These are phyloP conservation scores for Akanthomyces muscarius DNA, from an alignment of 2,329 filamentous ascomycete species.

Conservation along the genomic window DNA sequence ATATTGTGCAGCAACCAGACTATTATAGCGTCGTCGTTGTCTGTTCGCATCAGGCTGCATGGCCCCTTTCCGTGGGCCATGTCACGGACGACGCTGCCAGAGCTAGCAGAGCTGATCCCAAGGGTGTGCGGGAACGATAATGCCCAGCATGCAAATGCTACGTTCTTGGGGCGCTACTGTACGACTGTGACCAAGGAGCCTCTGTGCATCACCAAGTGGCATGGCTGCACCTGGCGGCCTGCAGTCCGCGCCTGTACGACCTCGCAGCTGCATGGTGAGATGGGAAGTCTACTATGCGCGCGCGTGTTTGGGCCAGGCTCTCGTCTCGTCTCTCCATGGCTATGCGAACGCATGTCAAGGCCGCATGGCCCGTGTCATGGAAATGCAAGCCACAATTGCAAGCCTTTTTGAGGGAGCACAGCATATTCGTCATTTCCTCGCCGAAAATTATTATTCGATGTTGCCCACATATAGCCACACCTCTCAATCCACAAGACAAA, in stretches of 20 bases:
- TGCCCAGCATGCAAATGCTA: not conserved
- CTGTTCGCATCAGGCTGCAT: not conserved
- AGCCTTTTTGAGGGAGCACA: conserved; percentile 1
- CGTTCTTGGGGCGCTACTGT: not conserved
- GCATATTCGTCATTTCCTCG: not conserved
- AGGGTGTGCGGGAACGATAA: not conserved
- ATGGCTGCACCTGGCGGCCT: not conserved
- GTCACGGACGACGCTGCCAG: not conserved
- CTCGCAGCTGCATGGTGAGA: not conserved
- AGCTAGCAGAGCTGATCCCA: not conserved
- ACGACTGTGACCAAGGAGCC: not conserved
- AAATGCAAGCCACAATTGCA: not conserved
- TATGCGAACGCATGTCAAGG: not conserved
- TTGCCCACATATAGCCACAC: not conserved
- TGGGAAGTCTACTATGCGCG: conserved; percentile 1
- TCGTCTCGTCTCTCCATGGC: not conserved
- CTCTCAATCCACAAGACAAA: not conserved
- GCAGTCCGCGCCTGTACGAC: not conserved
- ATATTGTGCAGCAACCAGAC: not conserved
- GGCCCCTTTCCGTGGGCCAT: not conserved
- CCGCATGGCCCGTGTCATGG: not conserved
- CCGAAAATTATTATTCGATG: not conserved
- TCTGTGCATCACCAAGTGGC: not conserved
- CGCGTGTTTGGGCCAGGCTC: not conserved
- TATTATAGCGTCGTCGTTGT: conserved; percentile 2